Base-by-base conservation (phyloP, 768 basidiomycete species). In the Hygrophorus pudorinus region DNA sequence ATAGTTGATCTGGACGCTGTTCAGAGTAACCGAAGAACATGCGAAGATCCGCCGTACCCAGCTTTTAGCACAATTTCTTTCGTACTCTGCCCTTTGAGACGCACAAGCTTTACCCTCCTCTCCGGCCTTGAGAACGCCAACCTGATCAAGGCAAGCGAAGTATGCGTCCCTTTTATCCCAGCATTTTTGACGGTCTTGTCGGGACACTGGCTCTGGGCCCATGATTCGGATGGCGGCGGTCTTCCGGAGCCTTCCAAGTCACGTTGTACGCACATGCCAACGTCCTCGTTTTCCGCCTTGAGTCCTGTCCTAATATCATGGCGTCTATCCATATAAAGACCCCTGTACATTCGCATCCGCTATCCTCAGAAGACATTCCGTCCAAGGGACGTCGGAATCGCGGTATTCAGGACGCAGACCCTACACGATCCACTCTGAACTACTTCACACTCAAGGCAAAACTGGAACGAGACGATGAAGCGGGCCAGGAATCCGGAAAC, bases 151-250 rank as follows among this genome's bases (percentile, higher is more conserved):
- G 60, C 93, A 98, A 3, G 68, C 64, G 59, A 90, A 96, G 59
- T 94, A 96, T 2, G 68, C 67, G 59, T 97, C 91, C 44, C 92
- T 68, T 14, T 67, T 63, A 27, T 85, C 81, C 92, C 92, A 98
- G 64, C 93, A 98, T 47, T 72, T 72, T 50, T 81, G 67, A 5
- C 93, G 75, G 53, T 86, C 79, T 56, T 81, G 66, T 32, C 85
- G 41, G 39, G 38, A 39, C n/a, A 24, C 28, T 16, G 38, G 36
- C 21, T 29, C 43, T 7, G 44, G 17, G n/a, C 17, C 17, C 17
- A n/a, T 17, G 3, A 4, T 35, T n/a, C 33, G n/a, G 17, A 35
- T 16, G n/a, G 20, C n/a, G 38, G 14, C 38, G 14, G 20, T 39
- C 12, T 35, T 35, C 17, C 17, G 33, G 5, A 35, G 33, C 3